phyloP scores from a whole-genome alignment of 495 filamentous ascomycete species.

The Tuber calosporum region DNA sequence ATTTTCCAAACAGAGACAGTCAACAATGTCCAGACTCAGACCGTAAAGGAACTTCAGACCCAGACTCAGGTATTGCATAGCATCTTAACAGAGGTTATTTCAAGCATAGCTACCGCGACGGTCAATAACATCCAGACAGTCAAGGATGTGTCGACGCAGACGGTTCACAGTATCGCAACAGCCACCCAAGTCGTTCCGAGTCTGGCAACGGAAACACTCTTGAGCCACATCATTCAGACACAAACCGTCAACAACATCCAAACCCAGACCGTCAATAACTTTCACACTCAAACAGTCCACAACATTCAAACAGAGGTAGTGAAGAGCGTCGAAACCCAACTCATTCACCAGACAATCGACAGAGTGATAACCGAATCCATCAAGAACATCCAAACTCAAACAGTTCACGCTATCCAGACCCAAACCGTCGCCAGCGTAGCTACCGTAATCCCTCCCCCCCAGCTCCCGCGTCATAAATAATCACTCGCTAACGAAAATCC shows the following conservation, averaged over 20 bases:
- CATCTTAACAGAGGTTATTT: slow-evolving; percentile 10
- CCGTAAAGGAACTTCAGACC: slow-evolving; percentile 5
- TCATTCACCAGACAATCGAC: slow-evolving; percentile 15
- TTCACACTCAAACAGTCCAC: slow-evolving; percentile 19
- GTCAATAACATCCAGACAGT: not conserved
- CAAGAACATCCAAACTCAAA: slow-evolving; percentile 3
- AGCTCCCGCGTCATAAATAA: slow-evolving; percentile 9
- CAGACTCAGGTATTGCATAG: slow-evolving; percentile 2
- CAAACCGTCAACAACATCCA: slow-evolving; percentile 10
- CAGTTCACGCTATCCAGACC: slow-evolving; percentile 22
- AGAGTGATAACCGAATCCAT: slow-evolving; percentile 6
- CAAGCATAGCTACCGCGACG: slow-evolving; percentile 22
- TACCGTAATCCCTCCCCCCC: slow-evolving; percentile 18
- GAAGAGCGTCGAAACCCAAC: slow-evolving; percentile 16
- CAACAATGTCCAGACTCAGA: slow-evolving; percentile 9
- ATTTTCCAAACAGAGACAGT: slow-evolving; percentile 10
- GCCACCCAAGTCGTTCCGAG: slow-evolving; percentile 17
- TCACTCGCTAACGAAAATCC: slow-evolving; percentile 31
- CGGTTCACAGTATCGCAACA: slow-evolving; percentile 15
- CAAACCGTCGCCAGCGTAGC: slow-evolving; percentile 25
- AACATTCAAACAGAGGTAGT: slow-evolving; percentile 29
- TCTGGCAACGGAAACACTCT: slow-evolving; percentile 14
- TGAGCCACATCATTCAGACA: slow-evolving; percentile 8
- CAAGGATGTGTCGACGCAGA: slow-evolving; percentile 11
- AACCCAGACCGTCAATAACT: slow-evolving; percentile 8